A percentile compares a stretch with the other conserved stretches of the same genome.
These are phyloP conservation scores for Colletotrichum godetiae DNA, from an alignment of 2,329 filamentous ascomycete species.

Conservation along the genomic window DNA sequence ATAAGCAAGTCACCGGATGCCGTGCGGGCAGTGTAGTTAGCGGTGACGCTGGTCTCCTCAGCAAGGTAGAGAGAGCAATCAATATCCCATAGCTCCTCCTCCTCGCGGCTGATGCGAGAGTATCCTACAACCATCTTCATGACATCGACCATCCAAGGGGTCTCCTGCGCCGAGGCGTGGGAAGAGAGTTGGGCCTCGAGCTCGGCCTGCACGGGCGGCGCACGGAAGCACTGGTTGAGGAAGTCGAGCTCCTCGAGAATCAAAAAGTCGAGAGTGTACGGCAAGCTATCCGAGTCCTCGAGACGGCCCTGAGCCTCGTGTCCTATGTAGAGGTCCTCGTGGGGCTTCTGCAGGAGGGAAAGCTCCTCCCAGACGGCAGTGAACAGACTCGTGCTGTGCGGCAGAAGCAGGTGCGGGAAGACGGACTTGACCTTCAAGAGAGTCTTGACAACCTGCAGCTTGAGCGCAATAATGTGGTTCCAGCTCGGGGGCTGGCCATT, in stretches of 20 bases:
- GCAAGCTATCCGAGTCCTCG: slow-evolving; percentile 90
- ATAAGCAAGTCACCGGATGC: slow-evolving; percentile 93
- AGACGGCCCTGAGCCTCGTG: slow-evolving; percentile 87
- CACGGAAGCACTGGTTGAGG: slow-evolving; percentile 89
- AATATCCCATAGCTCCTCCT: slow-evolving; percentile 95
- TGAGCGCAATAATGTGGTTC: slow-evolving; percentile 86
- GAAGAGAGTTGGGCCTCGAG: slow-evolving; percentile 82
- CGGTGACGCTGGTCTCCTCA: slow-evolving; percentile 93
- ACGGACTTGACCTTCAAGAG: slow-evolving; percentile 87
- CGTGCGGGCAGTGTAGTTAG: slow-evolving; percentile 94
- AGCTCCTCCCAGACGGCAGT: slow-evolving; percentile 91
- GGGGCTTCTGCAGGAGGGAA: slow-evolving; percentile 75
- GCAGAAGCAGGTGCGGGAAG: slow-evolving; percentile 83
- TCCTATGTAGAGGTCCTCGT: slow-evolving; percentile 86
- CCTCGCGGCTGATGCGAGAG: slow-evolving; percentile 90
- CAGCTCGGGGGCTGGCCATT: slow-evolving; percentile 73
- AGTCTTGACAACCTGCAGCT: slow-evolving; percentile 93
- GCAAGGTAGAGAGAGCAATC: slow-evolving; percentile 96
- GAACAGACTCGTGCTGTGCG: slow-evolving; percentile 86
- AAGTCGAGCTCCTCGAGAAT: slow-evolving; percentile 96
- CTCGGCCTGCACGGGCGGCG: slow-evolving; percentile 88
- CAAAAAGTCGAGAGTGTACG: slow-evolving; percentile 93
- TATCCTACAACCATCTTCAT: slow-evolving; percentile 88
- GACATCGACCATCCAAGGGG: slow-evolving; percentile 87
- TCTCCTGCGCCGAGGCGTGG: slow-evolving; percentile 68